phyloP scores from a whole-genome alignment of 2,329 filamentous ascomycete species.

The Fusarium poae region DNA sequence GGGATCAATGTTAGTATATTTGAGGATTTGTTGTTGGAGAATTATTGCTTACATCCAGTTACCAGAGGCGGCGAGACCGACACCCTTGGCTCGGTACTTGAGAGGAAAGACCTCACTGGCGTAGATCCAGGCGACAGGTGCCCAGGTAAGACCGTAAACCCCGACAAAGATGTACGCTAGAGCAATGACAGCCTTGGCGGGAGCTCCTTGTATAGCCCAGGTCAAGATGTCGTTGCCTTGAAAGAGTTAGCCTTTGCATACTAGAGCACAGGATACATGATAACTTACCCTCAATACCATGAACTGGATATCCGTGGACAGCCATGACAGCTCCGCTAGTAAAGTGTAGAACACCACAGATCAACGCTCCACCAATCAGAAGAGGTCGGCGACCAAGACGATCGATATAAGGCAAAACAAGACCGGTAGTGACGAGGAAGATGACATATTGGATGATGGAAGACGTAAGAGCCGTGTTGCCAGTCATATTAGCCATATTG shows the following conservation, averaged over 20 bases:
- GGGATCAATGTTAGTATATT: not conserved
- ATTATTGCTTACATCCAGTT: slow-evolving; percentile 55
- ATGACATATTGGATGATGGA: slow-evolving; percentile 69
- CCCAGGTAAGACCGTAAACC: slow-evolving; percentile 58
- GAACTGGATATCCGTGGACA: slow-evolving; percentile 59
- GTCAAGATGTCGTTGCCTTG: slow-evolving; percentile 61
- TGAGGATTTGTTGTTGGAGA: accelerated
- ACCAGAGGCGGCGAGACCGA: slow-evolving; percentile 63
- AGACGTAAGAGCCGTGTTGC: slow-evolving; percentile 59
- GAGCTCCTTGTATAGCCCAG: slow-evolving; percentile 59
- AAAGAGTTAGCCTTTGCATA: slow-evolving; percentile 7
- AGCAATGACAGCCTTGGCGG: slow-evolving; percentile 65
- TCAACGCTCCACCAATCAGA: slow-evolving; percentile 60
- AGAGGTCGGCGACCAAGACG: slow-evolving; percentile 62
- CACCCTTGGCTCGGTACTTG: slow-evolving; percentile 65
- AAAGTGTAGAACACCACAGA: slow-evolving; percentile 62
- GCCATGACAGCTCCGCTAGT: slow-evolving; percentile 65
- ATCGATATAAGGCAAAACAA: slow-evolving; percentile 64
- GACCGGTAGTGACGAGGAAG: slow-evolving; percentile 65
- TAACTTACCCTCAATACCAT: slow-evolving; percentile 54
- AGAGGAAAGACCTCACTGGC: slow-evolving; percentile 68
- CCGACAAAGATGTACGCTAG: slow-evolving; percentile 62
- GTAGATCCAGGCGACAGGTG: slow-evolving; percentile 68
- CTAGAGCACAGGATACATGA: accelerated
- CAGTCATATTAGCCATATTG: slow-evolving; percentile 68